Evolutionary conservation across 1,139 yeast genomes (phyloP), one percentile per base, ranked within the genome.

Genomic region (Sugiyamaella xylanicola): DNA sequence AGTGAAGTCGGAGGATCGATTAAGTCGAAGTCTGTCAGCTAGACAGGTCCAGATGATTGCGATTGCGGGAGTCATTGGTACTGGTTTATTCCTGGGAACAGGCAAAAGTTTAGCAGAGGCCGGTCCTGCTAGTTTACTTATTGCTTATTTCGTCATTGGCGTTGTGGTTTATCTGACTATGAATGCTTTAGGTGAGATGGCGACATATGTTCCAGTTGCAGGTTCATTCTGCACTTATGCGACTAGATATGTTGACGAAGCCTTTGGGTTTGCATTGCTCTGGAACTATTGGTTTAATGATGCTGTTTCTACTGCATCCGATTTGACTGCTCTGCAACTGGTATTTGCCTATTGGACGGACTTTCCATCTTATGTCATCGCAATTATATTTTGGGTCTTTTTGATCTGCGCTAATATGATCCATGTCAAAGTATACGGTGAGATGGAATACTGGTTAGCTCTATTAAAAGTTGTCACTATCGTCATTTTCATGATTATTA

Each of bases 391-490:
- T 58, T 84, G 87, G 86, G 74, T 78, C 9, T 73, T 82, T 42
- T 71, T 84, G 20, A 68, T 85, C 32, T 63, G 70, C 8, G 70
- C 83, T 56, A 84, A 84, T 65, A 75, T 82, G 37, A 71, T 82
- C 57, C 82, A 79, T 59, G 89, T 84, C 25, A 73, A 72, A 57
- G 77, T 75, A 48, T 84, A 81, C 63, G 89, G 89, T 37, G 89
- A 85, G 64, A 74, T 84, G 7, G 89, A 85, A 66, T 85, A 82
- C 65, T 82, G 83, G 81, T 75, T 85, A 59, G 88, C 91, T 0
- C 71, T 83, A 32, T 72, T 85, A 56, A 86, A 82, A 63, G 80
- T 82, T 36, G 63, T 81, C 44, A 77, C 84, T 2, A 78, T 82
- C 58, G 65, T 81, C n/a, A 80, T 82, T 13, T 80, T 81, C 66